Conservation (phyloP, 1,284 basidiomycete genomes). For the Fomitopsis betulina region DNA sequence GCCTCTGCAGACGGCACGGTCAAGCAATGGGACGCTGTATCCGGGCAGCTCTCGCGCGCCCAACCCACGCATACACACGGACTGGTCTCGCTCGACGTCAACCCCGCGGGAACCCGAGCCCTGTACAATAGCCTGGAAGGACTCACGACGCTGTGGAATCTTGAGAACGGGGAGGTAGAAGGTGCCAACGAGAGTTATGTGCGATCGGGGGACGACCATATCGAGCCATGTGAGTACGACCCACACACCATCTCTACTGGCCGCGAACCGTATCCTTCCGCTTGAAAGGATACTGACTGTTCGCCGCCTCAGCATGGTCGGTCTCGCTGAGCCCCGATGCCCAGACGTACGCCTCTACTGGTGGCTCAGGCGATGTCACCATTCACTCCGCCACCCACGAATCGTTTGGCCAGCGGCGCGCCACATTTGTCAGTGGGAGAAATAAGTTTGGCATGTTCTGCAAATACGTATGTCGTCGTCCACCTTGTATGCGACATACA, state of each 20-base stretch:
- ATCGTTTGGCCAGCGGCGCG: constrained; percentile 57
- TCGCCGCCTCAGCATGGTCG: constrained; percentile 60
- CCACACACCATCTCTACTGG: neutral
- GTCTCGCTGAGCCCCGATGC: constrained; percentile 74
- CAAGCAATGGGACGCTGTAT: constrained; percentile 62
- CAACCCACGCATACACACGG: constrained; percentile 72
- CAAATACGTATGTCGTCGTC: constrained; percentile 56
- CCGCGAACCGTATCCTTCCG: constrained; percentile 1
- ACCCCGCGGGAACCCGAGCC: constrained; percentile 56
- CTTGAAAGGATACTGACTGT: neutral
- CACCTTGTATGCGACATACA: neutral
- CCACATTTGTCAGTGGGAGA: constrained; percentile 61
- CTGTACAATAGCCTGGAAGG: constrained; percentile 82
- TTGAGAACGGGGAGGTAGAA: constrained; percentile 51
- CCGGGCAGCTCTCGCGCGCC: constrained; percentile 60
- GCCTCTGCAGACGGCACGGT: constrained; percentile 73
- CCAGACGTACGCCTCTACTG: constrained; percentile 74
- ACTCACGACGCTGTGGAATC: constrained; percentile 67
- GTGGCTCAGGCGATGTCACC: constrained; percentile 67
- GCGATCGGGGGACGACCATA: constrained; percentile 43
- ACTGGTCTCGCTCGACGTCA: constrained; percentile 65
- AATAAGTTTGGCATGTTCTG: constrained; percentile 81
- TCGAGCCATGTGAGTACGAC: constrained; percentile 64
- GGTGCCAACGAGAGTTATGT: constrained; percentile 72
- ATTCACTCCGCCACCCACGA: constrained; percentile 58